phyloP scores from a whole-genome alignment of 305 asterid genomes.

The Solanum chacoense region DNA sequence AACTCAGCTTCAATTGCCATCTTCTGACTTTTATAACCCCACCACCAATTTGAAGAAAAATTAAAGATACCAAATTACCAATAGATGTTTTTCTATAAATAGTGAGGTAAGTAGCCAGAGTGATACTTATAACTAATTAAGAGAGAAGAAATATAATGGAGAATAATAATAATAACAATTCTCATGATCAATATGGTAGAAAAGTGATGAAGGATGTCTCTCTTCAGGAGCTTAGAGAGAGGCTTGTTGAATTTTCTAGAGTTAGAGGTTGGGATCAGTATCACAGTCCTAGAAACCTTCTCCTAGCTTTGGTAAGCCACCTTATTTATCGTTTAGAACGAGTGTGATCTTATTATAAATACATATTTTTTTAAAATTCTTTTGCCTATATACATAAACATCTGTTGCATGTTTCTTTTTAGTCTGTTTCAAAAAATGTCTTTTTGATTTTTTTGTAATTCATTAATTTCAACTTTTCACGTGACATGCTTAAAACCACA shows the following conservation, averaged over 20 bases:
- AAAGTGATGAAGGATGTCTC: conserved; percentile 39
- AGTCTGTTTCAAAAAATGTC: background rate
- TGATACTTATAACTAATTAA: background rate
- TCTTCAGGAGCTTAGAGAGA: conserved; percentile 39
- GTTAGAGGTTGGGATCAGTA: conserved; percentile 47
- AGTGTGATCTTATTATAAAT: background rate
- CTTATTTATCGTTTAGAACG: background rate
- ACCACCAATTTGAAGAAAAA: background rate
- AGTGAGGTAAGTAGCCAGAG: background rate
- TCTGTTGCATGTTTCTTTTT: background rate
- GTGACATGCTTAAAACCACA: background rate
- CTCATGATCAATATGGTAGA: conserved; percentile 12
- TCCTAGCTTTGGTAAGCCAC: conserved; percentile 42
- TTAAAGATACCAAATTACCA: background rate
- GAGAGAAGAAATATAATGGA: conserved; percentile 15
- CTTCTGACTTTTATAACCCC: background rate
- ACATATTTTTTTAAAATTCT: fast-evolving
- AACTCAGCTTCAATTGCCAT: background rate
- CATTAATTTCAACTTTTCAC: background rate
- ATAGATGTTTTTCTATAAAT: conserved; percentile 19
- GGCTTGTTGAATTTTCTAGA: conserved; percentile 39
- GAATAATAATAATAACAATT: conserved; percentile 3
- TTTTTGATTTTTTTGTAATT: background rate
- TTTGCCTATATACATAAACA: background rate
- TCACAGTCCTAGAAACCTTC: conserved; percentile 58